A percentile compares a stretch with the other conserved stretches of the same genome.
phyloP scores from a whole-genome alignment of 805 yeast species.

The Saccharomycopsis sp. region DNA sequence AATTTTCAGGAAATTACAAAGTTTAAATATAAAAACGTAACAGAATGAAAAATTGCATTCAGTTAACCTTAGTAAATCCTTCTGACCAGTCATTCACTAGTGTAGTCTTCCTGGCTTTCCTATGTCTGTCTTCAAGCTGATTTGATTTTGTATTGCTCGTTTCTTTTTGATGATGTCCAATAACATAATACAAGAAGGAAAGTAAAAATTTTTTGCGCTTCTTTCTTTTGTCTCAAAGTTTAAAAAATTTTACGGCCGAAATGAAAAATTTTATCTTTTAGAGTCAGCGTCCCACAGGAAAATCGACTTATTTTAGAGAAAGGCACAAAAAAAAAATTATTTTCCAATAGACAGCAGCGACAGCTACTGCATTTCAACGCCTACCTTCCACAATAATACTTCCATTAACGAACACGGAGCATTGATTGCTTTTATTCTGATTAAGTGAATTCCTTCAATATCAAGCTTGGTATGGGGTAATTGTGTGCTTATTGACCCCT shows the following conservation, averaged over 20 bases:
- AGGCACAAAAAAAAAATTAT: background rate
- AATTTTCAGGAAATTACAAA: background rate
- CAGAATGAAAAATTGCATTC: background rate
- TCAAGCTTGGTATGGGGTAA: background rate
- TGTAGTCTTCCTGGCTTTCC: background rate
- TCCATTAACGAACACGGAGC: background rate
- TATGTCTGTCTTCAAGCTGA: background rate
- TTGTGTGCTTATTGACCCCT: background rate
- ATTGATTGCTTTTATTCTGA: background rate
- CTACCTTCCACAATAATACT: no score
- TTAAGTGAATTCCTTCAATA: no score
- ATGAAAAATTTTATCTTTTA: background rate
- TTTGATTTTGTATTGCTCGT: background rate
- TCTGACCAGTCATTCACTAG: background rate
- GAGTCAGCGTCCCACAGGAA: background rate
- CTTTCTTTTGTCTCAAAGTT: background rate
- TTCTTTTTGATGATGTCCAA: background rate
- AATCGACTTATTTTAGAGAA: background rate
- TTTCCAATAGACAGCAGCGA: background rate
- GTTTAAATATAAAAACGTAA: background rate
- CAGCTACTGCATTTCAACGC: background rate
- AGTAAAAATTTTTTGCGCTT: background rate
- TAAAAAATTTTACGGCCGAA: slow-evolving; percentile 1
- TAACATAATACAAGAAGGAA: no score
- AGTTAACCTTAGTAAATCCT: background rate